These are phyloP conservation scores for Linaria vulgaris DNA, from an alignment of 257 asterid genomes.

Conservation along the genomic window DNA sequence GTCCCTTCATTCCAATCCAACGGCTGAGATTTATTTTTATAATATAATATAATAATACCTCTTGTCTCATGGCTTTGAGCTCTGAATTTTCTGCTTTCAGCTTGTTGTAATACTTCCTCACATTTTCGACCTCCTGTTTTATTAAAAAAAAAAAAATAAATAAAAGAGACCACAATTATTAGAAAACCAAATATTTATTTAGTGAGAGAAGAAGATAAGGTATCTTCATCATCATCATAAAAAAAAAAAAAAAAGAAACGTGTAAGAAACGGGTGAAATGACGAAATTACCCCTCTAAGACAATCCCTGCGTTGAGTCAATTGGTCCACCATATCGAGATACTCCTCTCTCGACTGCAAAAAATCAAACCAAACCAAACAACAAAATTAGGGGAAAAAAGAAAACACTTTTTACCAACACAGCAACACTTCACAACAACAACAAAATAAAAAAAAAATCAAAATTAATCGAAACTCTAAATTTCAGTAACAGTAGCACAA, in stretches of 20 bases:
- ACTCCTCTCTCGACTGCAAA: constrained; percentile 46
- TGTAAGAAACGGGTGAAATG: constrained; percentile 1
- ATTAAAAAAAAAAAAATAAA: not conserved
- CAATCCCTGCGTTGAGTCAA: constrained; percentile 40
- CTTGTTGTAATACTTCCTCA: constrained; percentile 28
- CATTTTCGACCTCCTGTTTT: constrained; percentile 49
- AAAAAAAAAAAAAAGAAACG: not conserved
- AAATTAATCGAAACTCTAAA: no score
- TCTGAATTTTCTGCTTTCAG: constrained; percentile 37
- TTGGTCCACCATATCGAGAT: constrained; percentile 30
- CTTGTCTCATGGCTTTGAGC: constrained; percentile 40
- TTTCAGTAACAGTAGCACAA: no score
- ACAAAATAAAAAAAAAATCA: no score
- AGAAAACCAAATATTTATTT: no score
- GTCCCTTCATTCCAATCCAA: no score
- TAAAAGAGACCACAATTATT: not conserved
- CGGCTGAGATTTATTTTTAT: no score
- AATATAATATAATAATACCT: constrained; percentile 28
- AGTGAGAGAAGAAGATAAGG: no score
- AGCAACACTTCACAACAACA: no score
- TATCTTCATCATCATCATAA: no score
- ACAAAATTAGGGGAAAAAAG: not conserved
- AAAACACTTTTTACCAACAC: no score
- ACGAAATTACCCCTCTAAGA: constrained; percentile 44
- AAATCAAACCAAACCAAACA: not conserved